Evolutionary conservation across 345 rosid species (phyloP).

Genomic region (Moricandia moricandioides): DNA sequence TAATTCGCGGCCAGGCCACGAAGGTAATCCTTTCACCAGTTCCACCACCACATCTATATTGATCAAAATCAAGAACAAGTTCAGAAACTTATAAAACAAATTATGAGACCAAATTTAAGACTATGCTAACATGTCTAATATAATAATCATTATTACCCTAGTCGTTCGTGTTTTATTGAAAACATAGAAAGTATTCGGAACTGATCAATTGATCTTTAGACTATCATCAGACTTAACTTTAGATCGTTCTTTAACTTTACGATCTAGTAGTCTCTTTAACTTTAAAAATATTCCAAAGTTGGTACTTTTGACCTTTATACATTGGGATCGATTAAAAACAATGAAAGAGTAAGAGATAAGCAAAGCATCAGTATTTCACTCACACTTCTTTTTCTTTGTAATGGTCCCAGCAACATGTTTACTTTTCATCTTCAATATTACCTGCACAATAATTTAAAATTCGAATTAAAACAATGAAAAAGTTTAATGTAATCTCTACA

Average conservation of each 20-base stretch:
- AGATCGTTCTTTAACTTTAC: slow-evolving; percentile 25
- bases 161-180: neutral
- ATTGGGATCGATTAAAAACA: neutral
- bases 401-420: slow-evolving; percentile 75
- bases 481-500: no score
- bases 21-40: slow-evolving; percentile 58
- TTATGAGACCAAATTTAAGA: neutral
- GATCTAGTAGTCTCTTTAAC: slow-evolving; percentile 7
- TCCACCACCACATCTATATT: slow-evolving; percentile 60
- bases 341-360: slow-evolving; percentile 35
- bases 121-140: neutral
- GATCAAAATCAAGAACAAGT: slow-evolving; percentile 1
- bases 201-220: slow-evolving; percentile 1
- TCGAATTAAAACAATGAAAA: no score
- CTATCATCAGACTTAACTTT: neutral
- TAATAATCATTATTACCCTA: neutral
- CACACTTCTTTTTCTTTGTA: slow-evolving; percentile 87
- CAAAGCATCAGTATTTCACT: slow-evolving; percentile 35
- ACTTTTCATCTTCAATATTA: slow-evolving; percentile 84
- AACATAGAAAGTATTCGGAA: neutral
- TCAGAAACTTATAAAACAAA: neutral
- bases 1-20: slow-evolving; percentile 78
- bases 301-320: slow-evolving; percentile 24
- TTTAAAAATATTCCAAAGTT: slow-evolving; percentile 9
- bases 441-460: slow-evolving; percentile 40